Conservation (phyloP, 2,329 filamentous ascomycete genomes). For the Arthrobotrys sphaeroides region DNA sequence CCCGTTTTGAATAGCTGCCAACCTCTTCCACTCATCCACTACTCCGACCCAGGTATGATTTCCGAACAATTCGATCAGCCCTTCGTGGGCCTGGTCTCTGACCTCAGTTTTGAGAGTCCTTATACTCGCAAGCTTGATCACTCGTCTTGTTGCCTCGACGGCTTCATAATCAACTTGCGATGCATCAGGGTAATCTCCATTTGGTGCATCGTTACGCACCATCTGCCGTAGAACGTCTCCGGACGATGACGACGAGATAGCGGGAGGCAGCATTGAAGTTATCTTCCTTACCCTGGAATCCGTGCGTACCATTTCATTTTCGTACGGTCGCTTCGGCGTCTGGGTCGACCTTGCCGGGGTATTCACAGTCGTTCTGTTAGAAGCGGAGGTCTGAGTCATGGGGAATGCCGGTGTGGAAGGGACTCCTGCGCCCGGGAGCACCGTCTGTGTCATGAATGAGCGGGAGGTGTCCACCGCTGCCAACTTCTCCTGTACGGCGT, state of each 20-base stretch:
- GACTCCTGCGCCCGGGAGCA: slow-evolving; percentile 75
- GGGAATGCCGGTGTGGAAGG: slow-evolving; percentile 56
- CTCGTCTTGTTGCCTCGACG: slow-evolving; percentile 65
- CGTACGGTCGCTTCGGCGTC: slow-evolving; percentile 71
- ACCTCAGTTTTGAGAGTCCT: slow-evolving; percentile 84
- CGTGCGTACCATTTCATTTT: slow-evolving; percentile 89
- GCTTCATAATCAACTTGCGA: slow-evolving; percentile 71
- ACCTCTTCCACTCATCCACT: slow-evolving; percentile 83
- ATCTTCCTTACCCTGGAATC: slow-evolving; percentile 92
- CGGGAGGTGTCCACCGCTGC: slow-evolving; percentile 91
- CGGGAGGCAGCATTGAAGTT: slow-evolving; percentile 87
- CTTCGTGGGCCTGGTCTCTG: slow-evolving; percentile 81
- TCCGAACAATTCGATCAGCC: slow-evolving; percentile 85
- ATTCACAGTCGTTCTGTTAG: slow-evolving; percentile 59
- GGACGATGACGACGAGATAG: slow-evolving; percentile 61
- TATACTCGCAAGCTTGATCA: slow-evolving; percentile 73
- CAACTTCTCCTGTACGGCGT: slow-evolving; percentile 78
- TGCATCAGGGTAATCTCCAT: slow-evolving; percentile 20
- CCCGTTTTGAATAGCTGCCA: slow-evolving; percentile 92
- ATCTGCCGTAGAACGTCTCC: slow-evolving; percentile 57
- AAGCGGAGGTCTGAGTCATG: slow-evolving; percentile 14
- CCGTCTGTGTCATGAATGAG: slow-evolving; percentile 91
- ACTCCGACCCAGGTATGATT: slow-evolving; percentile 92
- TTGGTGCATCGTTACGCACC: slow-evolving; percentile 56
- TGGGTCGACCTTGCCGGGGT: slow-evolving; percentile 38